These are phyloP conservation scores for Penicillium bialowiezense DNA, from an alignment of 495 filamentous ascomycete genomes.

Conservation along the genomic window DNA sequence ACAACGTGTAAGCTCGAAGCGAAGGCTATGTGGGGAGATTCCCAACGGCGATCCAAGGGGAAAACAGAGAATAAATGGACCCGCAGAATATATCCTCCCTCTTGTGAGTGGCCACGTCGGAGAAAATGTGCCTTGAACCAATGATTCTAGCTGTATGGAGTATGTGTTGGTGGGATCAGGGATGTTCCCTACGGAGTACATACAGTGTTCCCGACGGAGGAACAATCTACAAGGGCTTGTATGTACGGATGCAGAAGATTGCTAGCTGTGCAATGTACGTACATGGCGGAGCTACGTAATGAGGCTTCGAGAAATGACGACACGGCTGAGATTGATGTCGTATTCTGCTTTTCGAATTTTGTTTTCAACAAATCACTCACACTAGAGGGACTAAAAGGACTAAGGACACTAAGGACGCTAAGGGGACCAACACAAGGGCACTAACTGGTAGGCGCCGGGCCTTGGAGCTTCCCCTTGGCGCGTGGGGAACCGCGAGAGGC, in stretches of 20 bases:
- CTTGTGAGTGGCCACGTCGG: neutral
- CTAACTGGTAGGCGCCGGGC: neutral
- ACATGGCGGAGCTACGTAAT: too few relatives aligned
- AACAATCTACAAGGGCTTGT: too few relatives aligned
- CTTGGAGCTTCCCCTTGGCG: constrained; percentile 1
- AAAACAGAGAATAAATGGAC: neutral
- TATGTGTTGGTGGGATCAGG: neutral
- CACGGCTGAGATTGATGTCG: neutral
- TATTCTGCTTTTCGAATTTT: neutral
- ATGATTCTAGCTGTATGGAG: too few relatives aligned
- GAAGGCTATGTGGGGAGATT: constrained; percentile 2
- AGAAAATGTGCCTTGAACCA: too few relatives aligned
- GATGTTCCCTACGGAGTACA: neutral
- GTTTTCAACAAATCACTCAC: neutral
- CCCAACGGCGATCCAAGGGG: constrained; percentile 3
- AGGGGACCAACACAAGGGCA: too few relatives aligned
- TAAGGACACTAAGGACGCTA: too few relatives aligned
- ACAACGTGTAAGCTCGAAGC: neutral
- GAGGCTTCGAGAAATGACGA: constrained; percentile 3
- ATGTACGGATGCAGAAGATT: too few relatives aligned
- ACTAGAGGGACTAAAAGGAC: too few relatives aligned
- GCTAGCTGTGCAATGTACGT: too few relatives aligned
- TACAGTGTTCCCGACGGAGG: too few relatives aligned
- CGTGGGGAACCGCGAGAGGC: neutral
- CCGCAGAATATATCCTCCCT: neutral